Evolutionary conservation across 192 early-diverging fungal genomes (phyloP).

Genomic region (Dimargaris xerosporica): DNA sequence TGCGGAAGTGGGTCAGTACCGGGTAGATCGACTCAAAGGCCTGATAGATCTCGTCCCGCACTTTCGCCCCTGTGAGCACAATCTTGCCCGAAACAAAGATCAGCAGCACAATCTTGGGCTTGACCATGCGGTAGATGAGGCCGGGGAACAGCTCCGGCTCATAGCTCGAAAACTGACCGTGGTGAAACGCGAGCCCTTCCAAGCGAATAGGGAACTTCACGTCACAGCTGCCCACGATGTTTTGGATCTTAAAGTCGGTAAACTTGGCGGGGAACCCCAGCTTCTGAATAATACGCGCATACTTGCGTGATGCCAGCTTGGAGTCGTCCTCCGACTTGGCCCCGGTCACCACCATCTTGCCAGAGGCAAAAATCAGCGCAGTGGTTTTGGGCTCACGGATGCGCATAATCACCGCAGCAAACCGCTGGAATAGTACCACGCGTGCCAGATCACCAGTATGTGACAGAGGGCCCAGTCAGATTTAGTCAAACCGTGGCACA

Average conservation of each 20-base stretch:
- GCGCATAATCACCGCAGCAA: slow-evolving; percentile 99
- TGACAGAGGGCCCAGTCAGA: not conserved
- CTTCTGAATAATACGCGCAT: slow-evolving; percentile 98
- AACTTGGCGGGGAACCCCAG: slow-evolving; percentile 96
- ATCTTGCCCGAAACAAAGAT: slow-evolving; percentile 99
- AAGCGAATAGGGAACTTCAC: slow-evolving; percentile 99
- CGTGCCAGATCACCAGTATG: slow-evolving; percentile 3
- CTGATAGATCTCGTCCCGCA: slow-evolving; percentile 95
- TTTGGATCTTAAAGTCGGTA: slow-evolving; percentile 98
- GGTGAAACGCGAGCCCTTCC: slow-evolving; percentile 88
- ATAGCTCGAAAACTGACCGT: slow-evolving; percentile 78
- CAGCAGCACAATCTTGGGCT: slow-evolving; percentile 94
- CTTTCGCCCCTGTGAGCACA: slow-evolving; percentile 98
- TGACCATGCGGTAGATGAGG: slow-evolving; percentile 97
- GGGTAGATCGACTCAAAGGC: slow-evolving; percentile 98
- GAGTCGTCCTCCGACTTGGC: slow-evolving; percentile 97
- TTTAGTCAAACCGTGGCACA: not conserved
- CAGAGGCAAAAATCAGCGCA: slow-evolving; percentile 96
- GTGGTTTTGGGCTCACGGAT: slow-evolving; percentile 99
- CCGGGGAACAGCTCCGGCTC: slow-evolving; percentile 99
- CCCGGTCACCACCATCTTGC: slow-evolving; percentile 98
- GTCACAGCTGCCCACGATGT: slow-evolving; percentile 98
- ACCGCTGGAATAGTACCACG: slow-evolving; percentile 48
- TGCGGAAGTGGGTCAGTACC: slow-evolving; percentile 78
- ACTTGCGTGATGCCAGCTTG: slow-evolving; percentile 93